Base-by-base conservation (phyloP, 495 filamentous ascomycete species). In the Alectoria sarmentosa region DNA sequence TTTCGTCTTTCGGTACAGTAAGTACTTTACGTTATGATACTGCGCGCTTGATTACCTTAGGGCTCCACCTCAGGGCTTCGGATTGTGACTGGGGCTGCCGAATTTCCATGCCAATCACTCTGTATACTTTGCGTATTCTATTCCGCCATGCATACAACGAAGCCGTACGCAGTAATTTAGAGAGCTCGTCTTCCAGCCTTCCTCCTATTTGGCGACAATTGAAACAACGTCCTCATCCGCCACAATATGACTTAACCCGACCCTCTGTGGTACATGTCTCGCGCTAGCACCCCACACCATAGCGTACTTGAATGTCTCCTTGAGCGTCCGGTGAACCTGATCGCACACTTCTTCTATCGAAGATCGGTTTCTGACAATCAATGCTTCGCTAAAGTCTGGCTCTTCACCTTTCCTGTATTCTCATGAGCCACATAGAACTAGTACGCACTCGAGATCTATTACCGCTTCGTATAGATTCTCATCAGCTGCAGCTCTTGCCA, bases 261-360 rank as follows among this genome's bases (percentile, higher is more conserved):
- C 93, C 54, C 95, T 82, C 77, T 99, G 95, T 19, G 95, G 94
- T 19, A 96, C 81, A 82, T 99, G 95, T 69, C 91, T 81, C 28
- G 94, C 94, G 76, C 92, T 97, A 15, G 90, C 91, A 28, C 95
- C 95, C 95, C 95, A 99, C 4, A 99, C 95, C 70, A 98, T 75
- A 2, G 95, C 95, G 78, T 97, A 98, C 78, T 98, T 99, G 79
- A 98, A 99, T 4, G 91, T 96, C 55, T 99, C 95, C 82, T 97
- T 98, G 65, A 99, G 78, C 36, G 88, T 92, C 41, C 95, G 83
- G 77, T 99, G 95, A 61, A 99, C 87, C 70, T 91, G 87, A 73
- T 99, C 92, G 75, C 95, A 99, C 1, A 98, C 95, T 74, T 99
- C 94, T 77, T 96, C 95, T 71, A 99, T 94, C 6, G 87, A 89